phyloP scores from a whole-genome alignment of 2,329 filamentous ascomycete species.

The Teratosphaeria nubilosa region DNA sequence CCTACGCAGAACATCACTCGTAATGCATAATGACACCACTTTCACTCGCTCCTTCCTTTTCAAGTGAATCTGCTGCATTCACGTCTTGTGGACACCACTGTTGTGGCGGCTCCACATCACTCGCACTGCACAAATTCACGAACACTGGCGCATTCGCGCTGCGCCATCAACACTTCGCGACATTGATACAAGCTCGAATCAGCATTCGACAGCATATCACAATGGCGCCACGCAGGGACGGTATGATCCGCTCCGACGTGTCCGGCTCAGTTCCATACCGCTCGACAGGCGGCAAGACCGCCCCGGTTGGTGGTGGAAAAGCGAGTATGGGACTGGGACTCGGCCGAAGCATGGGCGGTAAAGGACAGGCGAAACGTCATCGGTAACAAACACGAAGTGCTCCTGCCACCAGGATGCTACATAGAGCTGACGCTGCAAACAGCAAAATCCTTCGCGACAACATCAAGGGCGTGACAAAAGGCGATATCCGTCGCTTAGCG shows the following conservation, averaged over 20 bases:
- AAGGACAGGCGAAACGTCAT: slow-evolving; percentile 11
- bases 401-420: too few species aligned
- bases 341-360: slow-evolving; percentile 8
- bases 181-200: not conserved
- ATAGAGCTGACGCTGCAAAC: slow-evolving; percentile 34
- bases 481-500: slow-evolving; percentile 53
- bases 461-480: slow-evolving; percentile 95
- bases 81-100: not conserved
- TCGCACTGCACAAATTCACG: not conserved
- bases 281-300: slow-evolving; percentile 1
- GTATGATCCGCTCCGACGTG: slow-evolving; percentile 3
- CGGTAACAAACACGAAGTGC: too few species aligned
- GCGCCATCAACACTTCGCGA: not conserved
- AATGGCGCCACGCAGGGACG: not conserved
- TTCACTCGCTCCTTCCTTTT: not conserved
- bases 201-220: not conserved
- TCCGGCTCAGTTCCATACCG: not conserved
- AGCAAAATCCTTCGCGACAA: slow-evolving; percentile 97
- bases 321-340: slow-evolving; percentile 11
- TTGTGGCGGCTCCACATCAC: not conserved
- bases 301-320: not conserved
- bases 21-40: not conserved
- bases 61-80: not conserved
- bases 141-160: not conserved
- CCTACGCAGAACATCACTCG: not conserved